phyloP scores from a whole-genome alignment of 2,329 filamentous ascomycete species.

The Fusarium agapanthi region DNA sequence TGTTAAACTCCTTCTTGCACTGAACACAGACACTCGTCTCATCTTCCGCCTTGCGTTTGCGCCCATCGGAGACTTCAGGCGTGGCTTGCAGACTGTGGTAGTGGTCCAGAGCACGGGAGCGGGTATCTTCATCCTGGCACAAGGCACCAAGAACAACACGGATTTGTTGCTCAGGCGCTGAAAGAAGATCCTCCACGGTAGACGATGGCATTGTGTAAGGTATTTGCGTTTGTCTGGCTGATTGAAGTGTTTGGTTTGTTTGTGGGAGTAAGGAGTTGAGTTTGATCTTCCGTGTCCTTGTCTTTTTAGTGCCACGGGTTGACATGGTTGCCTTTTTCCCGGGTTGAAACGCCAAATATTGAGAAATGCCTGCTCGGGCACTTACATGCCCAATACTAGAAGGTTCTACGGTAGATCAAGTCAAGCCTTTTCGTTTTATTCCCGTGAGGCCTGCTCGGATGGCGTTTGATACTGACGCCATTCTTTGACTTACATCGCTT shows the following conservation, averaged over 20 bases:
- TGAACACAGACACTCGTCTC: not conserved
- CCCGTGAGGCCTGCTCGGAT: not conserved
- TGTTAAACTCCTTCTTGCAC: not conserved
- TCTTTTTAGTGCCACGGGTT: not conserved
- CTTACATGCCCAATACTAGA: not conserved
- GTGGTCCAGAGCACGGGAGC: not conserved
- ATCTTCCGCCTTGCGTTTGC: not conserved
- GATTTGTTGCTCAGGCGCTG: not conserved
- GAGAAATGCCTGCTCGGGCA: not conserved
- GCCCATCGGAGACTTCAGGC: not conserved
- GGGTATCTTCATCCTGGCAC: not conserved
- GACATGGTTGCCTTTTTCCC: not conserved
- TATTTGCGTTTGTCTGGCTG: not conserved
- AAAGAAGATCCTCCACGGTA: not conserved
- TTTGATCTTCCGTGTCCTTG: not conserved
- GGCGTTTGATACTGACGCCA: not conserved
- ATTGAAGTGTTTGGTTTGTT: not conserved
- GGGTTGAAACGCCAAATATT: constrained; percentile 9
- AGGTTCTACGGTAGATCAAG: not conserved
- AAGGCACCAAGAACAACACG: not conserved
- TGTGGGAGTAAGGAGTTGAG: not conserved
- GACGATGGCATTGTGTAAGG: not conserved
- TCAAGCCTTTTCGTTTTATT: not conserved
- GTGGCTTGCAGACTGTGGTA: not conserved
- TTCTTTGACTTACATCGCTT: not conserved